phyloP scores from a whole-genome alignment of 768 basidiomycete species.

The Russula sp. region DNA sequence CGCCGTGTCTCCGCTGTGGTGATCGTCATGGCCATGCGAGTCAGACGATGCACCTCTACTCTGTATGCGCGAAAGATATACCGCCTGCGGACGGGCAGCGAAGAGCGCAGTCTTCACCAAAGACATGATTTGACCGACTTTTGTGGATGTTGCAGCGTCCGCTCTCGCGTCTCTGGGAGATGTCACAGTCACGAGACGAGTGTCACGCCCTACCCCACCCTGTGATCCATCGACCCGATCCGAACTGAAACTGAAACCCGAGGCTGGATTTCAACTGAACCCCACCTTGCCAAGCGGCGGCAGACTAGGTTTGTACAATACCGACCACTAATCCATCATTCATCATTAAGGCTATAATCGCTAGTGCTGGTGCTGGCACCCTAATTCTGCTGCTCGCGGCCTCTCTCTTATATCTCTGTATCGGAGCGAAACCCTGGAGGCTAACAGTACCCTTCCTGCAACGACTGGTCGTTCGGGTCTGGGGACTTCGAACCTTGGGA shows the following conservation, averaged over 20 bases:
- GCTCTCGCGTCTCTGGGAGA: no score
- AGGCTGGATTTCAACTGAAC: background rate
- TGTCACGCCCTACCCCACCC: background rate
- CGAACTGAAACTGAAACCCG: no score
- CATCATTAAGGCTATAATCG: conserved; percentile 12
- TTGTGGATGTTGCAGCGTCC: no score
- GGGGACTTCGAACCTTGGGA: conserved; percentile 1
- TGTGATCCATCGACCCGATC: no score
- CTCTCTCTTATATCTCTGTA: conserved; percentile 7
- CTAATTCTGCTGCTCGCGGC: conserved; percentile 7
- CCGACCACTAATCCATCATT: conserved; percentile 4
- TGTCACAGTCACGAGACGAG: background rate
- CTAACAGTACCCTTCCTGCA: background rate
- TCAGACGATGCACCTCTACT: conserved; percentile 30
- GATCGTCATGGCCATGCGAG: conserved; percentile 30
- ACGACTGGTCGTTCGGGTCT: conserved; percentile 2
- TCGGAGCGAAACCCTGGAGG: conserved; percentile 10
- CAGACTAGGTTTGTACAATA: background rate
- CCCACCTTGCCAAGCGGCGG: background rate
- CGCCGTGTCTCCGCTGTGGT: conserved; percentile 39
- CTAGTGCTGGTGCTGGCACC: conserved; percentile 17
- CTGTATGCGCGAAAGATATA: conserved; percentile 1
- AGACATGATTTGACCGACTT: conserved; percentile 11
- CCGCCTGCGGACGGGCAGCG: conserved; percentile 10
- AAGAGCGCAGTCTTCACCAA: conserved; percentile 15